These are phyloP conservation scores for Colletotrichum chlorophyti DNA, from an alignment of 2,329 filamentous ascomycete genomes.

Conservation along the genomic window DNA sequence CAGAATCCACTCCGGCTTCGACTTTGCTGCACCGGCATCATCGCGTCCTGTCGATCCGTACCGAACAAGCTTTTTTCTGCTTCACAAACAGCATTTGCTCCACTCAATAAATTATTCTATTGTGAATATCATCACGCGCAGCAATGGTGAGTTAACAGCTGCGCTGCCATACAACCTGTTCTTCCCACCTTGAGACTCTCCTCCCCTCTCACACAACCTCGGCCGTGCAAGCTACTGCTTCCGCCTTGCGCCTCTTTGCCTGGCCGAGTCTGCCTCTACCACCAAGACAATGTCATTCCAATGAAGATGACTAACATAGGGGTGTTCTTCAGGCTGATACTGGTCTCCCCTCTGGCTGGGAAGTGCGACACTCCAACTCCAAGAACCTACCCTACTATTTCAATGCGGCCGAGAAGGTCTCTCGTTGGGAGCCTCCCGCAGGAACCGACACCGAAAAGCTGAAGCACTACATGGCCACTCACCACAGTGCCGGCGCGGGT, in stretches of 20 bases:
- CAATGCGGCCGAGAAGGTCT: conserved; percentile 85
- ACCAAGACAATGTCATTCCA: conserved; percentile 19
- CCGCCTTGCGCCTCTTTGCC: neutral
- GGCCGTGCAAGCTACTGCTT: neutral
- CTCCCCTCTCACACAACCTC: neutral
- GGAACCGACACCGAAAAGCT: conserved; percentile 91
- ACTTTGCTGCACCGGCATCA: too few relatives aligned
- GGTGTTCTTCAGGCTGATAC: conserved; percentile 66
- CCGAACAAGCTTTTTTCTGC: neutral
- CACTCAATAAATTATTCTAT: neutral
- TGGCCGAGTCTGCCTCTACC: neutral
- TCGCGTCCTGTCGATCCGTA: conserved; percentile 9
- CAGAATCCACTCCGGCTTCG: too few relatives aligned
- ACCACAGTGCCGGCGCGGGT: conserved; percentile 71
- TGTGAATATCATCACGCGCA: neutral
- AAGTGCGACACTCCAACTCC: conserved; percentile 96
- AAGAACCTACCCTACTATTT: conserved; percentile 99
- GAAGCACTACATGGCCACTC: conserved; percentile 89
- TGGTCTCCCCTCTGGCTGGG: conserved; percentile 87
- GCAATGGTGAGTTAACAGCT: conserved; percentile 5
- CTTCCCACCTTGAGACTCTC: neutral
- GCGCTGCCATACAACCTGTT: neutral
- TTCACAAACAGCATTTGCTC: neutral
- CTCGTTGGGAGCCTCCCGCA: conserved; percentile 91
- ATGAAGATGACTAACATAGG: neutral